Percentiles rank a stretch among this genome's conserved stretches.
Conservation (phyloP, 345 rosid species). For the Pistacia vera region DNA sequence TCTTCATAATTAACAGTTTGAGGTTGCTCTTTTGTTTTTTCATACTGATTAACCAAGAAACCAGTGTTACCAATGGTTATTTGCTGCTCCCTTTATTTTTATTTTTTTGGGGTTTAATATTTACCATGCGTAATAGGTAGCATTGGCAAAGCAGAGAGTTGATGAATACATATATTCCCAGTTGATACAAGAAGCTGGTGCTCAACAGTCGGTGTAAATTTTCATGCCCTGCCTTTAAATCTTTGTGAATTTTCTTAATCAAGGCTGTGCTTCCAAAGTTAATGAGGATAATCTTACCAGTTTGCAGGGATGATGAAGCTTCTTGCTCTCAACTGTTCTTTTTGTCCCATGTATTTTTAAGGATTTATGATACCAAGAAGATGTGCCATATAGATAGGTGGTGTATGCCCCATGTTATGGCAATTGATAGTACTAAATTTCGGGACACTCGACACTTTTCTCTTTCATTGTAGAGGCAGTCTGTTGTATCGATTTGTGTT, state of each 20-base stretch:
- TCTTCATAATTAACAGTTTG: too few relatives aligned
- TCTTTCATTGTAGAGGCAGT: neutral
- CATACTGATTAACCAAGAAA: neutral
- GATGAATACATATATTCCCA: conserved; percentile 68
- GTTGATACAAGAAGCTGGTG: conserved; percentile 45
- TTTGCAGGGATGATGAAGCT: conserved; percentile 1
- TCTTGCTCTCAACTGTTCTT: neutral
- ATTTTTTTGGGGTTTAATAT: neutral
- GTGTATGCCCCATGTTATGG: too few relatives aligned
- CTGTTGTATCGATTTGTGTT: too few relatives aligned
- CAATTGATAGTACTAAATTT: too few relatives aligned
- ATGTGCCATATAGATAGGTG: neutral
- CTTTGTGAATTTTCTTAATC: neutral
- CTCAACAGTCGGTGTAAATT: conserved; percentile 31
- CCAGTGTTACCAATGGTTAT: neutral
- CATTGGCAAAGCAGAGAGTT: conserved; percentile 70
- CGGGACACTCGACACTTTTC: neutral
- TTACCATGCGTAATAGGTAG: conserved; percentile 41
- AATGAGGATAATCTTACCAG: neutral
- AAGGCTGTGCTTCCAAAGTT: neutral
- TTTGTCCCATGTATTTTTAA: neutral
- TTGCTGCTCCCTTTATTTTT: neutral
- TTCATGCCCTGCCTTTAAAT: neutral
- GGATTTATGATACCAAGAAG: neutral
- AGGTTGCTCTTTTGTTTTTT: neutral